phyloP scores from a whole-genome alignment of 768 basidiomycete species.

The Glaciozyma martinii region DNA sequence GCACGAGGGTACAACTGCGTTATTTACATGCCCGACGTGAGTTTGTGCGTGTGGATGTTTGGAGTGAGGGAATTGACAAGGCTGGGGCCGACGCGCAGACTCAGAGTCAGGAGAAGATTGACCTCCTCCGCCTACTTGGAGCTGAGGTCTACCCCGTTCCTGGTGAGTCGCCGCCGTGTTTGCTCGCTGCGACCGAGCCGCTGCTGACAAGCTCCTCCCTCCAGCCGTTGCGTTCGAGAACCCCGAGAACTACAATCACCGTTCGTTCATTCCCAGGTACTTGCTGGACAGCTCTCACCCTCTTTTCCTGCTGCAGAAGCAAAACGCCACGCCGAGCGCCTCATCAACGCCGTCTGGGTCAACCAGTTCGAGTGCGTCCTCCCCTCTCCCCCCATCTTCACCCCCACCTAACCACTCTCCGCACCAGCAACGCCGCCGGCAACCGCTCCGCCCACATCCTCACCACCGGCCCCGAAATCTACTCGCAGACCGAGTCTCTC shows the following conservation, averaged over 20 bases:
- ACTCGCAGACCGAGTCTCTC: slow-evolving; percentile 60
- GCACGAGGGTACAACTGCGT: slow-evolving; percentile 91
- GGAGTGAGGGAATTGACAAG: neutral
- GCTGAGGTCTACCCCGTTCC: slow-evolving; percentile 95
- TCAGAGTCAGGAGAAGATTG: slow-evolving; percentile 96
- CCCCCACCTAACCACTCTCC: neutral
- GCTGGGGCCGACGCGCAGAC: slow-evolving; percentile 12
- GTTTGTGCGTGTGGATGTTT: slow-evolving; percentile 39
- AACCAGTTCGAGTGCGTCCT: slow-evolving; percentile 63
- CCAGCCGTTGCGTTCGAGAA: slow-evolving; percentile 83
- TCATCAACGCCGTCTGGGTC: slow-evolving; percentile 58
- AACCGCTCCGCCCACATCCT: slow-evolving; percentile 80
- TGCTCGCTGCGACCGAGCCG: neutral
- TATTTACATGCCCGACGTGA: slow-evolving; percentile 96
- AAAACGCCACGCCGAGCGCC: slow-evolving; percentile 64
- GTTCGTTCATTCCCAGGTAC: neutral
- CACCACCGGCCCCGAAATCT: slow-evolving; percentile 93
- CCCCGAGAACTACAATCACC: slow-evolving; percentile 94
- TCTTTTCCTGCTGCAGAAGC: slow-evolving; percentile 47
- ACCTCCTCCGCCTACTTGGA: slow-evolving; percentile 91
- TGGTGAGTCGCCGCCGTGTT: slow-evolving; percentile 39
- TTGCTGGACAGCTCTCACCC: neutral
- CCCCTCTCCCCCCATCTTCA: neutral
- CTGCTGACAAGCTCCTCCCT: neutral
- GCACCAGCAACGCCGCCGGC: slow-evolving; percentile 44